Percentiles rank a stretch among this genome's conserved stretches.
Evolutionary conservation across 306 rosid genomes (phyloP).

Genomic region (Alnus rubra): DNA sequence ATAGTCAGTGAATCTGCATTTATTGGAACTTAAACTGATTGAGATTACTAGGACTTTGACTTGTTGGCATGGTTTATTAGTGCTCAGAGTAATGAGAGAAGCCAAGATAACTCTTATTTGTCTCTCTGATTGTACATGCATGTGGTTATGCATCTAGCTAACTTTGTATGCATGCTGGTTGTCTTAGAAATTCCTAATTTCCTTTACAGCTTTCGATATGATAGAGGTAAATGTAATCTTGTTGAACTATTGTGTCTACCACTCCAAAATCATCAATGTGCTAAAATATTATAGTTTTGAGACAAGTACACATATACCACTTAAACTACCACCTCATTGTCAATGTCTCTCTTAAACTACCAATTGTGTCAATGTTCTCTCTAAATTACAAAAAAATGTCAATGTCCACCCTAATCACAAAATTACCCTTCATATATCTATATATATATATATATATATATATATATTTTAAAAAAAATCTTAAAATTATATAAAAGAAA

Average conservation of each 20-base stretch:
- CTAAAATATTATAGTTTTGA: neutral
- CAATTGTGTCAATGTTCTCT: no score
- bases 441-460: no score
- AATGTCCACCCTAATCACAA: no score
- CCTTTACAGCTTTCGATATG: neutral
- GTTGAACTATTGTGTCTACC: neutral
- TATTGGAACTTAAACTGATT: neutral
- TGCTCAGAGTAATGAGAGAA: neutral
- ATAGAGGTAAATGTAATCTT: neutral
- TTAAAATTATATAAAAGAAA: no score
- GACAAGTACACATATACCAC: no score
- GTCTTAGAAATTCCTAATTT: neutral
- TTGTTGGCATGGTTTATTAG: neutral
- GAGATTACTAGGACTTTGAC: neutral
- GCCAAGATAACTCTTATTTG: neutral
- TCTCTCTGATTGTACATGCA: neutral
- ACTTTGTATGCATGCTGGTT: neutral
- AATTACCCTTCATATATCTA: no score
- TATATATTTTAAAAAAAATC: no score
- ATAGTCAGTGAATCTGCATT: neutral
- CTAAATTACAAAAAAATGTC: no score
- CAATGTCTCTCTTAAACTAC: no score
- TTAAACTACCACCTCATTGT: no score
- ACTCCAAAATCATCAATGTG: neutral
- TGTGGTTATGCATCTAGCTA: neutral